phyloP scores from a whole-genome alignment of 371 early-diverging fungal genomes.

The Mucor circinelloides region DNA sequence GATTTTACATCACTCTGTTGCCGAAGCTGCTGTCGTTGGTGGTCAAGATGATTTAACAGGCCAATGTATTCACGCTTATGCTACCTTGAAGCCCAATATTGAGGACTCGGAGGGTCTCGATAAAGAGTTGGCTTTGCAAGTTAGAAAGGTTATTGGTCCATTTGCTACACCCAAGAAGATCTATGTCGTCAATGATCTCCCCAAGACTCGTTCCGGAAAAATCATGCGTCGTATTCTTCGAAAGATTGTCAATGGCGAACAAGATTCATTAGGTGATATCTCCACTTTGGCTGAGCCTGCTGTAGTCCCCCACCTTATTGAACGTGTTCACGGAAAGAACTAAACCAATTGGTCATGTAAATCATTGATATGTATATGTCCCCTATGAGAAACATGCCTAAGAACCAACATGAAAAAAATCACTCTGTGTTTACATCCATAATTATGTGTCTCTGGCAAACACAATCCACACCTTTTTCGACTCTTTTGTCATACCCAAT shows the following conservation, averaged over 20 bases:
- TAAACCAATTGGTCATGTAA: too few relatives aligned
- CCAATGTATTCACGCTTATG: constrained; percentile 76
- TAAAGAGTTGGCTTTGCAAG: constrained; percentile 72
- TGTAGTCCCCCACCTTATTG: constrained; percentile 29
- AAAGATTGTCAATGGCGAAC: constrained; percentile 87
- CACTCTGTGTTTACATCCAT: too few relatives aligned
- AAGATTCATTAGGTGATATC: constrained; percentile 85
- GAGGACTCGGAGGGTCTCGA: constrained; percentile 52
- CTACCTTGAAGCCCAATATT: constrained; percentile 66
- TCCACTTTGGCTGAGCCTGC: constrained; percentile 89
- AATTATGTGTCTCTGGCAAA: too few relatives aligned
- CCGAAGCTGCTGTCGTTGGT: constrained; percentile 96
- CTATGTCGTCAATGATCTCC: constrained; percentile 85
- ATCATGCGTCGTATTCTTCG: constrained; percentile 95
- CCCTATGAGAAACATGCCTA: too few relatives aligned
- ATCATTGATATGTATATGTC: too few relatives aligned
- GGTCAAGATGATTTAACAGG: constrained; percentile 94
- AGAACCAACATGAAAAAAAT: too few relatives aligned
- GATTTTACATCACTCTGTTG: constrained; percentile 78
- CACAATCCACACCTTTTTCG: too few relatives aligned
- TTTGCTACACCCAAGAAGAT: constrained; percentile 92
- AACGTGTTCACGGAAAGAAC: constrained; percentile 27
- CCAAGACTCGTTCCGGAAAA: constrained; percentile 99
- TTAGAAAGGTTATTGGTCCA: constrained; percentile 93
- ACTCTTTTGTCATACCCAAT: too few relatives aligned